phyloP scores from a whole-genome alignment of 345 rosid genomes.

The Pugionium cornutum region DNA sequence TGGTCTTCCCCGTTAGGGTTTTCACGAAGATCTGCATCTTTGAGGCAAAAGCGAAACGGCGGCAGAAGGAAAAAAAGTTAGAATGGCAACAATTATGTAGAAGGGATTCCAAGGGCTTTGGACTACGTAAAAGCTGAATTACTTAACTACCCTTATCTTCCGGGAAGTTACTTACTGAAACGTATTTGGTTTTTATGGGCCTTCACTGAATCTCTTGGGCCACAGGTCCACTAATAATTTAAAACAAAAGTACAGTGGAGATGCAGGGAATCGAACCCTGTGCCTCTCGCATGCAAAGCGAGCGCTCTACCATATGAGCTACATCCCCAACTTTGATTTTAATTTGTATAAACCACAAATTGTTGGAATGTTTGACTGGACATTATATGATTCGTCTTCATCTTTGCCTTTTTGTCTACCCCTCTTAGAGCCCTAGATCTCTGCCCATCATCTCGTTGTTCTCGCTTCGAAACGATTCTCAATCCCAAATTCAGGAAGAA shows the following conservation, averaged over 20 bases:
- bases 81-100: neutral
- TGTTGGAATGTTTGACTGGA: slow-evolving; percentile 13
- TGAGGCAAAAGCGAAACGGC: neutral
- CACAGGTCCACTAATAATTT: neutral
- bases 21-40: slow-evolving; percentile 81
- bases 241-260: neutral
- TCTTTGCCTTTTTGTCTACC: neutral
- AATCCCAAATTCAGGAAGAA: slow-evolving; percentile 22
- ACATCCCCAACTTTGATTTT: slow-evolving; percentile 10
- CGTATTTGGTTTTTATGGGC: neutral
- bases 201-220: neutral
- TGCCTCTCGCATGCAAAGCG: slow-evolving; percentile 96
- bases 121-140: neutral
- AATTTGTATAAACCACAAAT: too few relatives aligned
- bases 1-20: slow-evolving; percentile 77
- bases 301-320: slow-evolving; percentile 80
- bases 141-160: slow-evolving; percentile 17
- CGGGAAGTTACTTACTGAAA: neutral
- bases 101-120: slow-evolving; percentile 31
- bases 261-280: slow-evolving; percentile 43
- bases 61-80: neutral
- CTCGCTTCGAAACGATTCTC: neutral
- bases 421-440: slow-evolving; percentile 44
- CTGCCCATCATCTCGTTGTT: slow-evolving; percentile 5
- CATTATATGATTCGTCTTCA: slow-evolving; percentile 5